Evolutionary conservation across 805 yeast species (phyloP).

Genomic region (Zygoascus tannicola): DNA sequence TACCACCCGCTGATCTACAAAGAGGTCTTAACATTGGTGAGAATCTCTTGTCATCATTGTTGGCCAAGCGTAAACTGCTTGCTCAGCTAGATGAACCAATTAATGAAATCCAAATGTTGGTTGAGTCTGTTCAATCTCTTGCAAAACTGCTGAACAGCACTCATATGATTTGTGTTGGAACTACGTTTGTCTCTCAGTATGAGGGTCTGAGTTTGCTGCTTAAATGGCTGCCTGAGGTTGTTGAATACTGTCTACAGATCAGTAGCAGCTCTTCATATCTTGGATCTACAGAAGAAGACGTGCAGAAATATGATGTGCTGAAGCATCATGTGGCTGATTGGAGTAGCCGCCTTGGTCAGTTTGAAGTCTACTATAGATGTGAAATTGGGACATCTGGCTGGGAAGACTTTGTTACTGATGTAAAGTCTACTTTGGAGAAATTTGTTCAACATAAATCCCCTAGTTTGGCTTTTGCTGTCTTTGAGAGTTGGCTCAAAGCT

Average conservation of each 20-base stretch:
- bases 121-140: neutral
- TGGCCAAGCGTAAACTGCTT: constrained; percentile 25
- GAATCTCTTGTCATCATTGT: constrained; percentile 50
- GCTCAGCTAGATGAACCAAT: neutral
- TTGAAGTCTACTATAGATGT: neutral
- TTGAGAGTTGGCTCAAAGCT: neutral
- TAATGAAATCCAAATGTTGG: neutral
- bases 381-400: neutral
- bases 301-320: neutral
- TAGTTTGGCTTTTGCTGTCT: neutral
- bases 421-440: neutral
- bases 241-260: neutral
- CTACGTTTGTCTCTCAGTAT: neutral
- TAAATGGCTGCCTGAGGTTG: neutral
- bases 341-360: neutral
- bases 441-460: neutral
- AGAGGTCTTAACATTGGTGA: constrained; percentile 72
- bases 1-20: constrained; percentile 63
- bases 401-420: neutral
- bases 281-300: neutral
- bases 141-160: neutral
- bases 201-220: neutral
- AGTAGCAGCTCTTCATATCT: neutral
- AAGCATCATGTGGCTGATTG: neutral
- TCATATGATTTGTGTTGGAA: neutral